Evolutionary conservation across 129 eudicot genomes (phyloP).

Genomic region (Sambucus nigra): DNA sequence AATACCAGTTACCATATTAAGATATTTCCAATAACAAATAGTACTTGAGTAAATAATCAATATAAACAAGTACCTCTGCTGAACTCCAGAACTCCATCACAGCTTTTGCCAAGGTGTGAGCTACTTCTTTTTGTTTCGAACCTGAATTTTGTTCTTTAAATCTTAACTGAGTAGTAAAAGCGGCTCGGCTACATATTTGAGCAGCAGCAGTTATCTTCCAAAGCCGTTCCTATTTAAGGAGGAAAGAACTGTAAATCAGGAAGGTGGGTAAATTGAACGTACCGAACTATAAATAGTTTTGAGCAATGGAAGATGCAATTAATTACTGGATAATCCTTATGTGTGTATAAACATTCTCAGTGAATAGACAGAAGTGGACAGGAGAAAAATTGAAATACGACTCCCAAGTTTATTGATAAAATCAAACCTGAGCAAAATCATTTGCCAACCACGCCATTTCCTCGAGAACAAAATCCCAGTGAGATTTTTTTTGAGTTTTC

Average conservation of each 20-base stretch:
- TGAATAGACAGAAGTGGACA: conserved; percentile 6
- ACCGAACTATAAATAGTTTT: background rate
- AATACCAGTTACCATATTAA: too few relatives aligned
- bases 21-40: too few relatives aligned
- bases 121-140: conserved; percentile 44
- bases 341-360: too few relatives aligned
- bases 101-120: conserved; percentile 57
- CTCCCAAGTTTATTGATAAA: conserved; percentile 9
- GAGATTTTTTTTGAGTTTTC: conserved; percentile 51
- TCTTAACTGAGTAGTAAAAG: conserved; percentile 47
- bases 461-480: conserved; percentile 93
- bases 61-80: conserved; percentile 32
- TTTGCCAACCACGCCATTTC: conserved; percentile 98
- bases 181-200: conserved; percentile 48
- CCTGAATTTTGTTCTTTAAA: conserved; percentile 26
- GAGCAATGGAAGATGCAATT: background rate
- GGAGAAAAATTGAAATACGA: background rate
- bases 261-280: conserved; percentile 7
- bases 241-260: conserved; percentile 10
- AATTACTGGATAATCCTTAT: too few relatives aligned
- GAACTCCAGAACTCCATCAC: conserved; percentile 84
- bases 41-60: background rate
- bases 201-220: conserved; percentile 86
- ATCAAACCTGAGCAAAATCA: conserved; percentile 94
- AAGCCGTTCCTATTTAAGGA: conserved; percentile 55